These are phyloP conservation scores for Citrus medica DNA, from an alignment of 345 rosid species.

Conservation along the genomic window DNA sequence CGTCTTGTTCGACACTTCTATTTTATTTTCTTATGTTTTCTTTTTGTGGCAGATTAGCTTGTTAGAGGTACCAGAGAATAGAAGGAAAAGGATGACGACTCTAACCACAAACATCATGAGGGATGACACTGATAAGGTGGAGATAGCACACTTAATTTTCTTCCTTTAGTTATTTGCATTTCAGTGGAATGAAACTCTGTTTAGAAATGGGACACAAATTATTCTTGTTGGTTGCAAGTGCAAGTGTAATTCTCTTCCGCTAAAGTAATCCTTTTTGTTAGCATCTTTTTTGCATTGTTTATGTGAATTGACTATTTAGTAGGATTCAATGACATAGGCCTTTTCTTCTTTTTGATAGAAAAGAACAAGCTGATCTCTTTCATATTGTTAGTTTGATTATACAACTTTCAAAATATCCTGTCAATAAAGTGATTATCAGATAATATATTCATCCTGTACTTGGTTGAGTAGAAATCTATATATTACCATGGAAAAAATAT, in stretches of 20 bases:
- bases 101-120: slow-evolving; percentile 58
- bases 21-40: not conserved
- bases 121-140: slow-evolving; percentile 75
- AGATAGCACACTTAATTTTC: not conserved
- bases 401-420: not conserved
- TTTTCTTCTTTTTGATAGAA: too few relatives aligned
- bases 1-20: not conserved
- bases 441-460: not conserved
- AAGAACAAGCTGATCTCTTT: not conserved
- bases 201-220: not conserved
- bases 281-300: not conserved
- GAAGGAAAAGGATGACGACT: slow-evolving; percentile 47
- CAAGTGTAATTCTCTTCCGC: not conserved
- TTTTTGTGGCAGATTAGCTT: slow-evolving; percentile 57
- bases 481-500: not conserved
- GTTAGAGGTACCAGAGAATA: slow-evolving; percentile 48
- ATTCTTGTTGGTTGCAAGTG: not conserved
- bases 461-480: not conserved
- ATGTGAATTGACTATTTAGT: not conserved
- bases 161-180: not conserved
- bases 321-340: too few relatives aligned
- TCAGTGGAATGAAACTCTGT: not conserved
- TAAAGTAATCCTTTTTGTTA: not conserved
- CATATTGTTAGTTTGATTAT: not conserved
- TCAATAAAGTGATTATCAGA: not conserved